Evolutionary conservation across 371 early-diverging fungal species (phyloP), one percentile per base, ranked within the genome.

Genomic region (Blyttiomyces sp.): DNA sequence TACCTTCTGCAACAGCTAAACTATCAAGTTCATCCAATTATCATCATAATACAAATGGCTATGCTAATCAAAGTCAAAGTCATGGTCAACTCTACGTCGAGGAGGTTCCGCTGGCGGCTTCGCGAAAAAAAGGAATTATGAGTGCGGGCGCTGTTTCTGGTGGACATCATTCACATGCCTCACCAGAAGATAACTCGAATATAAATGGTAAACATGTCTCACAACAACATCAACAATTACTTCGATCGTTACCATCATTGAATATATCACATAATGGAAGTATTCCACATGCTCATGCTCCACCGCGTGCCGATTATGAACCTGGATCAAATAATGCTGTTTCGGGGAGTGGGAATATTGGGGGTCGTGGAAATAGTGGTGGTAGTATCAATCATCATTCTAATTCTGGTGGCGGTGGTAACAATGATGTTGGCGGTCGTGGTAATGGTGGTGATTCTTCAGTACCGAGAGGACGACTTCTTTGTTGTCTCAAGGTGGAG

Each of bases 401-500:
- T 13, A 39, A 39, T 39, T 11, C 39, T 11, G n/a, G 39, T 13
- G 13, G 11, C 39, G 39, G 39, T n/a, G 39, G n/a, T n/a, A 39
- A 39, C 39, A n/a, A 11, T 39, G 11, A 11, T 11, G 39, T 39
- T 39, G 39, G n/a, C 39, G 11, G 13, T 11, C 13, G 39, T n/a
- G 39, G 13, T 11, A 39, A 11, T 39, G 39, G 13, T n/a, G 39
- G 13, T 39, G 46, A 23, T 23, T 24, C 36, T 6, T 28, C 33
- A 53, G 9, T 31, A 9, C 4, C 19, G 31, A 17, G 64, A n/a
- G 66, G 66, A 26, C 49, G 52, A 39, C 33, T 74, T 49, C 36
- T 74, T 28, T 74, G 75, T 49, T 68, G 75, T 31, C 53, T 74
- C 24, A 74, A 74, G 61, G 65, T 74, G 19, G 75, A 74, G 49